Evolutionary conservation across 2,329 filamentous ascomycete genomes (phyloP), one percentile per base, ranked within the genome.

Genomic region (Penicillium sumatraense): DNA sequence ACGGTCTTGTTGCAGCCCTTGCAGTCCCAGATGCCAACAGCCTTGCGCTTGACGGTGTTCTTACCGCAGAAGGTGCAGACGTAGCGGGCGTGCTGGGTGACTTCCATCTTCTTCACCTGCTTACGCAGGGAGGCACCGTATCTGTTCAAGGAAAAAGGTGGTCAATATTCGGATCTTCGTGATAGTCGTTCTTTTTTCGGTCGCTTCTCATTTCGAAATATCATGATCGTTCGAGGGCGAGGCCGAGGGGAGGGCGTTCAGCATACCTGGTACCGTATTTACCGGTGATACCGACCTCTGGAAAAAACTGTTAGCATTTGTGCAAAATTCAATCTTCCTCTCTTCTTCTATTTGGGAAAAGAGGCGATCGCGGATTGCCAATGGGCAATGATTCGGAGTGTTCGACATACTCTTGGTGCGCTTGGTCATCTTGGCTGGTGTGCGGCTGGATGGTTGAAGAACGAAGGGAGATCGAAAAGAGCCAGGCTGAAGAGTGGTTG

Each of bases 81-180:
- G 80, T 97, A 98, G 80, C 89, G 89, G 83, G 92, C 91, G 86
- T 99, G 95, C 83, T 98, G 95, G 75, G 91, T 90, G 80, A 98
- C 90, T 89, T 98, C 95, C 89, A 97, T 96, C 90, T 97, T 97
- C 91, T 98, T 98, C 78, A 95, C 89, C 80, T 92, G 93, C 88
- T 98, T 98, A 83, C 93, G 91, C 82, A 98, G 91, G 75, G 95
- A 98, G 79, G 95, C 93, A 93, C 93, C 95, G 83, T 96, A 96
- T 87, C 91, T 93, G 60, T 70, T 71, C 58, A n/a, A 53, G 51
- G 51, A 58, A 59, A 33, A 45, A 56, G 36, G 40, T 54, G 36
- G 45, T 62, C 58, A 64, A 65, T 57, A 55, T 61, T 58, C 57
- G 53, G 33, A 53, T 55, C 57, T 58, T 60, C 58, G 44, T 54